phyloP scores from a whole-genome alignment of 2,329 filamentous ascomycete species.

The Shiraia sp. region DNA sequence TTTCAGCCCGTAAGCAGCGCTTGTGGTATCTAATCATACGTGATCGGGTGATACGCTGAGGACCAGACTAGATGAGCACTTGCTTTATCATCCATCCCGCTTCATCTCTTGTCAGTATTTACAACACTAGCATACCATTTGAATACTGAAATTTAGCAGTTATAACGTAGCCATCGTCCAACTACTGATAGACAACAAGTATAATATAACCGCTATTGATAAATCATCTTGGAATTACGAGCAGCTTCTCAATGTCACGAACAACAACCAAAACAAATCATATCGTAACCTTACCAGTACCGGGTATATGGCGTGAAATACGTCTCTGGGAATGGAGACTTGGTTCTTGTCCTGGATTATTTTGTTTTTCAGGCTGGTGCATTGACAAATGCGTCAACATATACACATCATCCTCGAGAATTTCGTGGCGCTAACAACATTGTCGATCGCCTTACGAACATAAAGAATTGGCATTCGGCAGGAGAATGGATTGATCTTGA shows the following conservation, averaged over 20 bases:
- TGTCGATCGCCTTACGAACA: neutral
- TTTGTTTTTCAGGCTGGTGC: neutral
- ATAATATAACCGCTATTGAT: neutral
- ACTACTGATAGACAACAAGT: too few species aligned
- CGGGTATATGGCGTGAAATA: neutral
- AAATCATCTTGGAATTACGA: neutral
- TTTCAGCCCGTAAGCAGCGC: too few species aligned
- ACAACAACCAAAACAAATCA: neutral
- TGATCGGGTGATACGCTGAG: too few species aligned
- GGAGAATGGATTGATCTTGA: too few species aligned
- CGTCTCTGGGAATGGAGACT: neutral
- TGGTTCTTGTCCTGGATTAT: neutral
- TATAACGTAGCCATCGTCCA: neutral
- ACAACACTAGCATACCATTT: too few species aligned
- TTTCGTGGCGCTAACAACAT: neutral
- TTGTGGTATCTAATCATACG: too few species aligned
- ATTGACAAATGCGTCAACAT: neutral
- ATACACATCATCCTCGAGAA: neutral
- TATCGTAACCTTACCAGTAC: neutral
- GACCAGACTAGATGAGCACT: too few species aligned
- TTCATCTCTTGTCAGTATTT: constrained; percentile 5
- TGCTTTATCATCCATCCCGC: neutral
- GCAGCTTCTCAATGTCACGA: neutral
- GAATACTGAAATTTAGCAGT: neutral
- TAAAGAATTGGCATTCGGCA: too few species aligned